Percentiles rank a stretch among this genome's conserved stretches.
Evolutionary conservation across 2,329 filamentous ascomycete genomes (phyloP).

Genomic region (Pleomassaria siparia): DNA sequence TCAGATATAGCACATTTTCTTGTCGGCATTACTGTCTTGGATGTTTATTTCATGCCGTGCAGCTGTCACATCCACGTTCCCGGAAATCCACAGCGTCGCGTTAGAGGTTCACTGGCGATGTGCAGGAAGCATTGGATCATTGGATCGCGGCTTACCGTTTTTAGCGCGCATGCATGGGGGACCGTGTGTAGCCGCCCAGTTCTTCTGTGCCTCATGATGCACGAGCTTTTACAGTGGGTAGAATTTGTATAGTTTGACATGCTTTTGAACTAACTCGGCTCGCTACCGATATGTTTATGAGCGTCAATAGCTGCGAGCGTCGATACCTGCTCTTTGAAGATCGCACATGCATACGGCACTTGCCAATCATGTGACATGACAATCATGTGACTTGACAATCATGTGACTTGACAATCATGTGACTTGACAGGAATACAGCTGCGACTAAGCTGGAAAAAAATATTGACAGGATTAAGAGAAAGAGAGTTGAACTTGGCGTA

Average conservation of each 20-base stretch:
- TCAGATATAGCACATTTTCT: background rate
- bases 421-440: background rate
- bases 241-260: background rate
- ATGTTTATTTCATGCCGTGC: background rate
- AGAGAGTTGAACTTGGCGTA: background rate
- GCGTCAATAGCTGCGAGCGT: no score
- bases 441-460: no score
- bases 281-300: background rate
- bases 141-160: background rate
- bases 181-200: slow-evolving; percentile 8
- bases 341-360: background rate
- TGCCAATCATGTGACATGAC: background rate
- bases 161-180: slow-evolving; percentile 2
- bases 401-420: background rate
- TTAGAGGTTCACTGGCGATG: background rate
- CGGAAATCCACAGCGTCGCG: background rate
- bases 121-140: slow-evolving; percentile 4
- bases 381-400: background rate
- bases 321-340: no score
- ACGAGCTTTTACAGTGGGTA: background rate
- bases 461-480: background rate
- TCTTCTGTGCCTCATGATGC: background rate
- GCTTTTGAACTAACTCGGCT: background rate
- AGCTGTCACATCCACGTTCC: background rate
- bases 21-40: background rate